phyloP scores from a whole-genome alignment of 1,284 basidiomycete genomes.

The Ceraceosorus guamensis region DNA sequence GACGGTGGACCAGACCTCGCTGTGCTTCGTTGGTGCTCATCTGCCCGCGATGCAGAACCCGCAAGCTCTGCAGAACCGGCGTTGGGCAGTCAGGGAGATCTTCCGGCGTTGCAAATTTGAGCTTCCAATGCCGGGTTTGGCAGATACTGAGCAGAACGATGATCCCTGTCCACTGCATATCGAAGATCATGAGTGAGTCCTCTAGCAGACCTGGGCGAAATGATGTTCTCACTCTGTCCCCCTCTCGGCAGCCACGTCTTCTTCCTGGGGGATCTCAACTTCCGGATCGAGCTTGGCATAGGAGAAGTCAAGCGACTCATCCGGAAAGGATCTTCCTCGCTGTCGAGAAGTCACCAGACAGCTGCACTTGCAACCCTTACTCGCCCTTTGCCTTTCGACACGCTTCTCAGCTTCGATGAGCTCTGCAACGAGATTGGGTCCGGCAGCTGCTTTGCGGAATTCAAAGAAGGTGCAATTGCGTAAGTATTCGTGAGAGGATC shows the following conservation, averaged over 20 bases:
- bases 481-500: no score
- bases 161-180: no score
- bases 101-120: slow-evolving; percentile 4
- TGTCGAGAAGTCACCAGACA: no score
- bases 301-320: slow-evolving; percentile 4
- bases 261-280: slow-evolving; percentile 91
- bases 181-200: no score
- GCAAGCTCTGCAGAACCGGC: slow-evolving; percentile 3
- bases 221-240: no score
- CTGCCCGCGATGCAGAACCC: slow-evolving; percentile 60
- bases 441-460: slow-evolving; percentile 47
- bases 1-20: slow-evolving; percentile 55
- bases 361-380: slow-evolving; percentile 53
- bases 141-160: no score
- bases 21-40: slow-evolving; percentile 93
- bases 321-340: neutral
- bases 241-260: slow-evolving; percentile 61
- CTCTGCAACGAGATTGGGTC: slow-evolving; percentile 62
- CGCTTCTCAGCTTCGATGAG: slow-evolving; percentile 68
- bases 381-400: slow-evolving; percentile 70
- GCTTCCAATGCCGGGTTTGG: no score
- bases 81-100: slow-evolving; percentile 8
- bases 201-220: no score
- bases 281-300: slow-evolving; percentile 65
- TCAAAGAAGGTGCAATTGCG: no score